Conservation (phyloP, 1,139 yeast species). For the Debaryomyces udenii region DNA sequence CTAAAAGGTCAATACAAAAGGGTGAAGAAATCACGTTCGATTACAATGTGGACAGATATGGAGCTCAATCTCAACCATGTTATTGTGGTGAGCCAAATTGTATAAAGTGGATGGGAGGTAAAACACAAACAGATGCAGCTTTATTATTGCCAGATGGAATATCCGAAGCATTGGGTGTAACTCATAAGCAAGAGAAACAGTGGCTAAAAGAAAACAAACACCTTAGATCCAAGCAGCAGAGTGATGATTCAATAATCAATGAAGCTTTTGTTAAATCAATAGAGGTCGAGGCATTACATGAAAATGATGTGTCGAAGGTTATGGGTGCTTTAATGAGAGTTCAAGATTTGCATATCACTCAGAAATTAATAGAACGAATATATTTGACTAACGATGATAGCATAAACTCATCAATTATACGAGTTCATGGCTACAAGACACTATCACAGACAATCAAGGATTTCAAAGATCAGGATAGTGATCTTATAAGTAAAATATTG, state of each 20-base stretch:
- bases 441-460: constrained; percentile 61
- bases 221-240: constrained; percentile 48
- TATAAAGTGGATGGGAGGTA: constrained; percentile 92
- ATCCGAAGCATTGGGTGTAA: constrained; percentile 85
- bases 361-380: constrained; percentile 69
- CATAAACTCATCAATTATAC: constrained; percentile 64
- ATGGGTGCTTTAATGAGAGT: constrained; percentile 82
- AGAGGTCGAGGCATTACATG: constrained; percentile 53
- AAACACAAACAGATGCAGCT: constrained; percentile 92
- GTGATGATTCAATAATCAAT: constrained; percentile 62
- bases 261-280: constrained; percentile 66
- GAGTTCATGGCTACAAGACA: constrained; percentile 87
- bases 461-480: constrained; percentile 35
- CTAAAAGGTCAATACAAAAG: constrained; percentile 66
- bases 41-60: constrained; percentile 94
- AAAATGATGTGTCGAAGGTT: constrained; percentile 71
- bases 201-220: constrained; percentile 66
- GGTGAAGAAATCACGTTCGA: constrained; percentile 97
- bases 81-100: constrained; percentile 94
- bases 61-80: constrained; percentile 92
- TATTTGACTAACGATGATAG: constrained; percentile 55
- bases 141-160: constrained; percentile 78
- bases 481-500: constrained; percentile 50
- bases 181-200: constrained; percentile 58
- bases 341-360: constrained; percentile 68